Conservation (phyloP, 345 rosid species). For the Salix koriyanagi region DNA sequence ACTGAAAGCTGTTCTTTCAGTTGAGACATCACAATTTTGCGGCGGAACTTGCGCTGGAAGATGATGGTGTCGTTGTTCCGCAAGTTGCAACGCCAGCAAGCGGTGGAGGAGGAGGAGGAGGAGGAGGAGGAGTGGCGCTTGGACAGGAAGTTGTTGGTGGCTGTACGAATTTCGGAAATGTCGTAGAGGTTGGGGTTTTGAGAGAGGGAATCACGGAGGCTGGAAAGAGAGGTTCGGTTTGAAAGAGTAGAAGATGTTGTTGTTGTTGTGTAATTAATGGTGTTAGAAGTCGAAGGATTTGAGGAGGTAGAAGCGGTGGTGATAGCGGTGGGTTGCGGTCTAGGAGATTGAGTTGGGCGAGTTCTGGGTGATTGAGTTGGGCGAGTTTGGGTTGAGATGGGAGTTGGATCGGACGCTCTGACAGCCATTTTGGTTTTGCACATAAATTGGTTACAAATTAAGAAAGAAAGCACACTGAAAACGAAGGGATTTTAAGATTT, state of each 20-base stretch:
- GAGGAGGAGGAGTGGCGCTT: constrained; percentile 44
- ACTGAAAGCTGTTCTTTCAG: constrained; percentile 50
- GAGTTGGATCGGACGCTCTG: constrained; percentile 37
- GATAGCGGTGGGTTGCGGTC: background rate
- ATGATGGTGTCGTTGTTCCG: constrained; percentile 59
- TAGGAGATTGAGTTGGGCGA: constrained; percentile 8
- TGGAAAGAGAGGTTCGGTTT: constrained; percentile 48
- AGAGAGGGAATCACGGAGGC: constrained; percentile 60
- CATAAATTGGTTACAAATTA: constrained; percentile 16
- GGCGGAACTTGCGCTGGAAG: constrained; percentile 69
- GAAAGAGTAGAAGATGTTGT: constrained; percentile 14
- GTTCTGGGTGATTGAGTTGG: constrained; percentile 26
- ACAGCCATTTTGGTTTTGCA: constrained; percentile 63
- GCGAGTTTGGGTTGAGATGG: constrained; percentile 13
- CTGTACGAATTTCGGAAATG: constrained; percentile 70
- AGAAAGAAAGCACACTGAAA: too few species aligned
- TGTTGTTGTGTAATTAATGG: background rate
- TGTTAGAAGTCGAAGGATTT: constrained; percentile 3
- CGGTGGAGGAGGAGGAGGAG: constrained; percentile 50
- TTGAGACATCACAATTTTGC: constrained; percentile 35
- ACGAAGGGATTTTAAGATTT: background rate
- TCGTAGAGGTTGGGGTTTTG: constrained; percentile 72
- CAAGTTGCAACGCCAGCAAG: constrained; percentile 73
- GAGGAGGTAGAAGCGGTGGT: constrained; percentile 4
- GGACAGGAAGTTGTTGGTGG: constrained; percentile 87